A percentile compares a stretch with the other conserved stretches of the same genome.
These are phyloP conservation scores for Nymphaea colorata DNA, from an alignment of 164 flowering plant genomes.

Conservation along the genomic window DNA sequence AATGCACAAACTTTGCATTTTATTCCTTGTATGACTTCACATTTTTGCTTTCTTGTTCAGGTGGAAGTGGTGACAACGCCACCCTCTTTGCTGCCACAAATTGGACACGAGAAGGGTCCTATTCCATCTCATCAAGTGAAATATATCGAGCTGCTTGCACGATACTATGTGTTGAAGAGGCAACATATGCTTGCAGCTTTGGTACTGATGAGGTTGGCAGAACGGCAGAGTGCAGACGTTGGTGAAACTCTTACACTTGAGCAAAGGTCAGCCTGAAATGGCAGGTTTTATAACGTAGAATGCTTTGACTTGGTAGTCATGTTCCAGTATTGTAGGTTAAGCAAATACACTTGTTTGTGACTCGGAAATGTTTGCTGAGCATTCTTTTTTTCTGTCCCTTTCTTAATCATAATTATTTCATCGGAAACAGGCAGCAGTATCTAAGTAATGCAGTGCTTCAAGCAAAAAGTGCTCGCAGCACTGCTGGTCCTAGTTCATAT, in stretches of 20 bases:
- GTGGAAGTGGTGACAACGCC: constrained; percentile 22
- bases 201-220: constrained; percentile 78
- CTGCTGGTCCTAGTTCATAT: constrained; percentile 36
- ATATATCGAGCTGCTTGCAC: constrained; percentile 85
- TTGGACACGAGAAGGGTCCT: constrained; percentile 14
- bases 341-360: too few species aligned
- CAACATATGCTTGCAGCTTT: constrained; percentile 93
- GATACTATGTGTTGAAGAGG: constrained; percentile 82
- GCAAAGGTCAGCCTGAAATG: constrained; percentile 40
- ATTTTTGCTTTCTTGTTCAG: background rate
- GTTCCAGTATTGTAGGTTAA: background rate
- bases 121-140: constrained; percentile 42
- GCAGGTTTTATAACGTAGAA: background rate
- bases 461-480: constrained; percentile 74
- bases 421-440: constrained; percentile 64
- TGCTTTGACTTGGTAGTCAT: background rate
- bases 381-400: too few species aligned
- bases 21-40: background rate
- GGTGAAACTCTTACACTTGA: constrained; percentile 58
- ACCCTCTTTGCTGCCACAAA: constrained; percentile 7
- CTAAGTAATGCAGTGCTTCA: constrained; percentile 93
- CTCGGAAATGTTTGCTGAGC: background rate
- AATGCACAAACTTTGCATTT: too few species aligned
- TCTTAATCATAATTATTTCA: background rate
- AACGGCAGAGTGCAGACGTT: constrained; percentile 54